phyloP scores from a whole-genome alignment of 2,329 filamentous ascomycete genomes.

The Colletotrichum viniferum region DNA sequence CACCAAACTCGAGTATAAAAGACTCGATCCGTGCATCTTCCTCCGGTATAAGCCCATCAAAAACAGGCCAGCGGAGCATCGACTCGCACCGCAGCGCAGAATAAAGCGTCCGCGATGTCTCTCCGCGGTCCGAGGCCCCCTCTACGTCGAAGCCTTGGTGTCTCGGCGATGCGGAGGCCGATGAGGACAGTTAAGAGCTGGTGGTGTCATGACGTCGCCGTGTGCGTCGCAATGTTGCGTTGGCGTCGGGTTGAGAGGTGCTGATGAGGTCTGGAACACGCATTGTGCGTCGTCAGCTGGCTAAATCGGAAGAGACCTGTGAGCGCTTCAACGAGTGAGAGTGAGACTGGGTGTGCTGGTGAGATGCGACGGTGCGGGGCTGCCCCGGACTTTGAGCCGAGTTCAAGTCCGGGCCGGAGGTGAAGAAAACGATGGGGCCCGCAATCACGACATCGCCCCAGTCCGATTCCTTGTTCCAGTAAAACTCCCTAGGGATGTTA shows the following conservation, averaged over 20 bases:
- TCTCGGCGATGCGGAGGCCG: not conserved
- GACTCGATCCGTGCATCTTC: constrained; percentile 14
- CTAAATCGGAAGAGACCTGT: not conserved
- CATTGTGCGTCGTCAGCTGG: not conserved
- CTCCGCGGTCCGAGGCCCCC: not conserved
- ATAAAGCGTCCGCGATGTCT: not conserved
- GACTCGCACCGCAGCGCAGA: constrained; percentile 13
- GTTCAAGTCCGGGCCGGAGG: not conserved
- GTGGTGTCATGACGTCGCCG: not conserved
- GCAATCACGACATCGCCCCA: not conserved
- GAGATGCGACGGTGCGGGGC: not conserved
- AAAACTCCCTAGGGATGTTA: rapidly evolving
- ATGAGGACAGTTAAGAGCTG: not conserved
- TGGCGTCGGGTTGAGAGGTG: not conserved
- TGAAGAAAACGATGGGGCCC: not conserved
- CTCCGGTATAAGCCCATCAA: not conserved
- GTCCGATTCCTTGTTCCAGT: not conserved
- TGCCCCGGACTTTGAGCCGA: not conserved
- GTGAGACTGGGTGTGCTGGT: not conserved
- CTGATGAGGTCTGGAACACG: constrained; percentile 3
- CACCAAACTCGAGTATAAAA: not conserved
- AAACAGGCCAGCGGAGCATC: constrained; percentile 15
- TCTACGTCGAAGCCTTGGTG: not conserved
- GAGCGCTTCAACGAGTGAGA: not conserved
- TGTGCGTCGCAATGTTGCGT: not conserved